Evolutionary conservation across 345 rosid species (phyloP), one percentile per base, ranked within the genome.

Genomic region (Rhodomyrtus tomentosa): DNA sequence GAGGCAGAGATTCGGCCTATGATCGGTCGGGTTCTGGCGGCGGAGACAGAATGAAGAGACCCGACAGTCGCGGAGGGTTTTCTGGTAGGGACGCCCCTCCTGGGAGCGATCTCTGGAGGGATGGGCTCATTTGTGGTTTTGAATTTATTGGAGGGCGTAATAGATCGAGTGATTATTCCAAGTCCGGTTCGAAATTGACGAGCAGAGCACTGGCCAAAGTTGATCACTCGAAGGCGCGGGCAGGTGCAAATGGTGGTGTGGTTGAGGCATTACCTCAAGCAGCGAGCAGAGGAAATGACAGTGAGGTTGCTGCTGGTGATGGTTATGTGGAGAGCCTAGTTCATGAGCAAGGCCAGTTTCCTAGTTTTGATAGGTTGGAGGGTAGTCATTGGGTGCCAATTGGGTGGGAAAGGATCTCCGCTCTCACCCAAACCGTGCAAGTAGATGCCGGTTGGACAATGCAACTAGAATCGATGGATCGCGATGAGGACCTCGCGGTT

Each of bases 51-150:
- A 82, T 83, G 84, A 91, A 81, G 88, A 89, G 83, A 82, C 86
- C 89, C 7, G 94, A 89, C 83, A 80, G 14, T 52, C 84, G 82
- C 84, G 85, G 40, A 82, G 55, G 62, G 38, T 52, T 55, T 51
- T 38, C 81, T 38, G 85, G 73, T 72, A 85, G 87, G 87, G 97
- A 92, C 88, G 86, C 84, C 48, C 55, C 54, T 15, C 92, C 94
- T 27, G 89, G 88, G 58, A 89, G 89, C 89, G 94, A 92, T 82
- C 92, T 93, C 50, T 97, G 99, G 99, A 92, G 86, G 20, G 97
- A 94, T 84, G 99, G 99, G 84, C 94, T 97, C 83, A 92, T 97
- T 38, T 95, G 96, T 56, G 98, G 98, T 86, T 96, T 94, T 88
- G 98, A 95, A 83, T 94, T 90, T 81, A 87, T 94, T 51, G 89